Evolutionary conservation across 139 green algal genomes (phyloP), one percentile per base, ranked within the genome.

Genomic region (Limnomonas spitsbergensis): DNA sequence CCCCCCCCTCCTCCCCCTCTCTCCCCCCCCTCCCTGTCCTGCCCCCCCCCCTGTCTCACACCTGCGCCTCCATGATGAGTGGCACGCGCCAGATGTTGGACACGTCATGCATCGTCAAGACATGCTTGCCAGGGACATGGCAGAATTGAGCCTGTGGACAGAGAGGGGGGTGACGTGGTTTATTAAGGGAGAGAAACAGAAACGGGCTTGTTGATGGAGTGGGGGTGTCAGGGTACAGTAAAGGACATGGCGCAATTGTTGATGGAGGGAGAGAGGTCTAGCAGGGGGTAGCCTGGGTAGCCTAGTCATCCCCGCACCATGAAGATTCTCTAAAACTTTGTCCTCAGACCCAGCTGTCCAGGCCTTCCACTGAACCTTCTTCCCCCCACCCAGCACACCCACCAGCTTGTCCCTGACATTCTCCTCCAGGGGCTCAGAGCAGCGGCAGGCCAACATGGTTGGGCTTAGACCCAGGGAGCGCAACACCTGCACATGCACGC

Each of bases 31-130:
- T n/a, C n/a, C n/a, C n/a, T n/a, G n/a, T n/a, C n/a, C n/a, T n/a
- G n/a, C n/a, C n/a, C n/a, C n/a, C n/a, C n/a, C n/a, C n/a, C n/a
- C n/a, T n/a, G n/a, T n/a, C 47, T 61, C 47, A 29, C 47, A 61
- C 47, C 86, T 98, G 83, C 32, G 76, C 81, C 84, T 90, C 80
- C 83, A 98, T 90, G 61, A 98, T 68, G 40, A 96, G 76, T 1
- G 94, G 92, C 38, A 98, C 92, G n/a, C 97, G 93, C 96, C 96
- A 99, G 80, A 99, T 98, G 89, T 99, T 99, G 84, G 83, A 93
- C 9, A 98, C 96, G 66, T 98, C 94, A 80, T 97, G 91, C 83
- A 99, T 92, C 36, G 93, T 98, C 1, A 99, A 88, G 38, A 99
- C 91, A 75, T 94, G 89, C 37, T 85, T 47, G 1, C 53, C 40